These are phyloP conservation scores for Dioszegia aurantiaca DNA, from an alignment of 768 basidiomycete species.

Conservation along the genomic window DNA sequence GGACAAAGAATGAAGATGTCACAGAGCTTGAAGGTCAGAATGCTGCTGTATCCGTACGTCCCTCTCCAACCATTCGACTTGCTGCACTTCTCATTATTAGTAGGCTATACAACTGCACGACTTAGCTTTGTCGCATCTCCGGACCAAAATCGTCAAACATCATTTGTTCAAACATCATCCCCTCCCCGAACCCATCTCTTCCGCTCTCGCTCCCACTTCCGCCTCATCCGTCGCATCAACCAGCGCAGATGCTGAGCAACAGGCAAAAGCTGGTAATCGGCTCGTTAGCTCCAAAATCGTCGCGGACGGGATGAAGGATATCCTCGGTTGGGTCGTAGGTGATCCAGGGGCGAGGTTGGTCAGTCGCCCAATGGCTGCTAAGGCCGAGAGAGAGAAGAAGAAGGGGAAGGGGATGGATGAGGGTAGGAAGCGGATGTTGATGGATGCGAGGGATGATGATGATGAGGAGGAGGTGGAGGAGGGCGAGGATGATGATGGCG, in stretches of 20 bases:
- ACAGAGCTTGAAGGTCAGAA: constrained; percentile 63
- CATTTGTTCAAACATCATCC: constrained; percentile 55
- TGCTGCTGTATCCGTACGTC: constrained; percentile 64
- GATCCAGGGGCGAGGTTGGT: constrained; percentile 40
- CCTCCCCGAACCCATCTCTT: constrained; percentile 20
- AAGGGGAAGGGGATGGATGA: constrained; percentile 13
- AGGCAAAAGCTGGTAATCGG: constrained; percentile 66
- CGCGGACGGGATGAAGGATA: constrained; percentile 60
- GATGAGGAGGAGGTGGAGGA: background rate
- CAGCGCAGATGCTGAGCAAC: constrained; percentile 54
- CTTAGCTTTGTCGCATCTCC: constrained; percentile 66
- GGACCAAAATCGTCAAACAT: constrained; percentile 72
- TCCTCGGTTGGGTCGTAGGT: constrained; percentile 58
- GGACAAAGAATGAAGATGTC: constrained; percentile 51
- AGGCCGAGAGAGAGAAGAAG: constrained; percentile 12
- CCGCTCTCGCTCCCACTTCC: constrained; percentile 13
- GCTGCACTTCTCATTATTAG: no score
- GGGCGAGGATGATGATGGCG: constrained; percentile 10
- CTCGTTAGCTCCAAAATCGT: constrained; percentile 75
- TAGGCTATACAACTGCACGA: constrained; percentile 64
- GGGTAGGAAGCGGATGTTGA: constrained; percentile 24
- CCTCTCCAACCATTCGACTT: constrained; percentile 11
- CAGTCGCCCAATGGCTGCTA: constrained; percentile 7
- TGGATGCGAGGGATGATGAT: constrained; percentile 11
- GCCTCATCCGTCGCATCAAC: constrained; percentile 9